Conservation (phyloP, 2,329 filamentous ascomycete species). For the Penicillium sp. region DNA sequence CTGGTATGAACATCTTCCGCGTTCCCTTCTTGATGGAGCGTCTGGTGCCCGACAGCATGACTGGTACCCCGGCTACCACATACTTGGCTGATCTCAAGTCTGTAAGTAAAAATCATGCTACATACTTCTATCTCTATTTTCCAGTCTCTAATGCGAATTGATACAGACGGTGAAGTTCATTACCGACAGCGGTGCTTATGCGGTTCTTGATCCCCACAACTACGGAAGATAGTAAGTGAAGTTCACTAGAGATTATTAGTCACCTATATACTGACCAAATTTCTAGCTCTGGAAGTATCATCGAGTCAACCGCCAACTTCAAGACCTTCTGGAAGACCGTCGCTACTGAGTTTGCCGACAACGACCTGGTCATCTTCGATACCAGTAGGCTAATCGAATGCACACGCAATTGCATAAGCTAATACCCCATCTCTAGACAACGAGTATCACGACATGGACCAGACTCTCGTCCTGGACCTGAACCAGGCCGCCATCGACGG, state of each 20-base stretch:
- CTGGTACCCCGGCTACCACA: slow-evolving; percentile 18
- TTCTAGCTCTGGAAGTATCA: slow-evolving; percentile 40
- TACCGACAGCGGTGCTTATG: slow-evolving; percentile 51
- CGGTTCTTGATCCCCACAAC: slow-evolving; percentile 63
- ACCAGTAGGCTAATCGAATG: slow-evolving; percentile 43
- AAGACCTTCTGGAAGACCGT: slow-evolving; percentile 60
- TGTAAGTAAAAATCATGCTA: slow-evolving; percentile 1
- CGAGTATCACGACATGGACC: slow-evolving; percentile 65
- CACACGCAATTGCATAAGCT: neutral
- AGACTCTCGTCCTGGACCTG: slow-evolving; percentile 58
- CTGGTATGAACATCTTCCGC: slow-evolving; percentile 28
- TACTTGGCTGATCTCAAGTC: slow-evolving; percentile 23
- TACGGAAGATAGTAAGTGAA: slow-evolving; percentile 44
- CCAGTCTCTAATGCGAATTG: neutral
- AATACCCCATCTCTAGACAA: slow-evolving; percentile 49
- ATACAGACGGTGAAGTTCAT: slow-evolving; percentile 36
- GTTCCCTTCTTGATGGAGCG: slow-evolving; percentile 30
- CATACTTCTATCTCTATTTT: neutral
- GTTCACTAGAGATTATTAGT: neutral
- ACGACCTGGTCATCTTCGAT: slow-evolving; percentile 62
- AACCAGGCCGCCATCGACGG: slow-evolving; percentile 66
- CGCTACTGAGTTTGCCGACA: slow-evolving; percentile 54
- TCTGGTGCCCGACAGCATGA: slow-evolving; percentile 20
- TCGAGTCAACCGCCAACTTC: slow-evolving; percentile 56
- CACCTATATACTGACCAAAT: neutral